Evolutionary conservation across 1,139 yeast genomes (phyloP).

Genomic region (Cylindricascospora bacillispora): DNA sequence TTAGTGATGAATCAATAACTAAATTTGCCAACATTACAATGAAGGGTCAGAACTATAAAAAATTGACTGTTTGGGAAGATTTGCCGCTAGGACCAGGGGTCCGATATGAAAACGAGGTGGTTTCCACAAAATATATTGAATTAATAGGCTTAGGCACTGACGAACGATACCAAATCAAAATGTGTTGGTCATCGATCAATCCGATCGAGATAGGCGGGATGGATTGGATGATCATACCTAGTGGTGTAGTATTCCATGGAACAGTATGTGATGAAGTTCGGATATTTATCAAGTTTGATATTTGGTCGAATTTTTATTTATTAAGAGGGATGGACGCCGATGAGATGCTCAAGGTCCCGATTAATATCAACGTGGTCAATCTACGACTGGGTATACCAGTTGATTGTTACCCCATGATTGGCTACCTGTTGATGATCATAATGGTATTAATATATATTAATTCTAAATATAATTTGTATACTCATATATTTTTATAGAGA

Average conservation of each 20-base stretch:
- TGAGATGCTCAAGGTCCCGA: constrained; percentile 7
- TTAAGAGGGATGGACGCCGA: not conserved
- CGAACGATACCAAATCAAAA: constrained; percentile 8
- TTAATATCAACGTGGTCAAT: constrained; percentile 13
- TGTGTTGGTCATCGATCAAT: constrained; percentile 14
- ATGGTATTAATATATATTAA: not conserved
- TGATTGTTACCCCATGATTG: constrained; percentile 10
- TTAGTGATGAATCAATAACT: not conserved
- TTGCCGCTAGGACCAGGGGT: not conserved
- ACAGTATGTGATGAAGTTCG: not conserved
- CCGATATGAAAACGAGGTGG: not conserved
- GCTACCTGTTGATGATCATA: not conserved
- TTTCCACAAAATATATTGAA: constrained; percentile 4
- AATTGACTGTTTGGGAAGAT: not conserved
- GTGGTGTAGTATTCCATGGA: not conserved
- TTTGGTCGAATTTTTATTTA: not conserved
- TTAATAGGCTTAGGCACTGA: constrained; percentile 4
- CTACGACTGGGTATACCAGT: constrained; percentile 16
- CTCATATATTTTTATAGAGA: not conserved
- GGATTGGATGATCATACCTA: constrained; percentile 4
- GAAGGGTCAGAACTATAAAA: not conserved
- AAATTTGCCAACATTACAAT: too few species aligned
- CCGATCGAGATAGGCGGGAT: constrained; percentile 7
- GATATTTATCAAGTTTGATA: constrained; percentile 4
- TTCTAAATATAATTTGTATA: not conserved